Base-by-base conservation (phyloP, 2,329 filamentous ascomycete genomes). In the Chaetomium sp. region DNA sequence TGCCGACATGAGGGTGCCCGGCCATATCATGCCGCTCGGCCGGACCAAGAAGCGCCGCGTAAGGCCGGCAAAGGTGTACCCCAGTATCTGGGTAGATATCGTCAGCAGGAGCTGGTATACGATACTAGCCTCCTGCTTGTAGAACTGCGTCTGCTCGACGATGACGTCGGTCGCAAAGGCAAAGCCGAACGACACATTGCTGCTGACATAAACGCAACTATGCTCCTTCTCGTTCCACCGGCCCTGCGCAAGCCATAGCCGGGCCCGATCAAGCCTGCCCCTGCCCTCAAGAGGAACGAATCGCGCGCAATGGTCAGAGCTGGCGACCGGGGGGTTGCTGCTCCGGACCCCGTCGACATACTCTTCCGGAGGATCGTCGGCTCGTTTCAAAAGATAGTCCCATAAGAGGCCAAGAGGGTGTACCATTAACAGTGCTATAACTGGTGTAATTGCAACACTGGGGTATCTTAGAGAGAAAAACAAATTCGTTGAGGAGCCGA, bases 391-490 rank as follows among this genome's bases (percentile, higher is more conserved):
- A 4, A 88, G 57, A 62, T 85, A 82, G 73, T 96, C 92, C 90
- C 92, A 94, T 31, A 92, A 74, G 27, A 91, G 85, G 65, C 92
- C 92, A 62, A 96, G 84, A 2, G 92, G 92, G 74, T 95, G 92
- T 55, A 93, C 91, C 63, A 96, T 86, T 65, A 96, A 82, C 72
- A 95, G 82, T 33, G 92, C 91, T 79, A 96, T 96, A 70, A 96
- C 90, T 47, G 92, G 92, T 25, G 91, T 94, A 73, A 96, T 94
- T 66, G 90, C 90, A 75, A 96, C 91, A 76, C 92, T 95, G 31
- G 92, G 92, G 82, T 95, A 96, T 84, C 92, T 85, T 74, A 96
- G 81, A 42, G 91, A 93, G 80, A 96, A 96, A 79, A 96, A 95
- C 49, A 96, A 80, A 76, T 95, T 95, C 42, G 90, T 92, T 2